Evolutionary conservation across 2,329 filamentous ascomycete genomes (phyloP).

Genomic region (Whalleya microplaca): DNA sequence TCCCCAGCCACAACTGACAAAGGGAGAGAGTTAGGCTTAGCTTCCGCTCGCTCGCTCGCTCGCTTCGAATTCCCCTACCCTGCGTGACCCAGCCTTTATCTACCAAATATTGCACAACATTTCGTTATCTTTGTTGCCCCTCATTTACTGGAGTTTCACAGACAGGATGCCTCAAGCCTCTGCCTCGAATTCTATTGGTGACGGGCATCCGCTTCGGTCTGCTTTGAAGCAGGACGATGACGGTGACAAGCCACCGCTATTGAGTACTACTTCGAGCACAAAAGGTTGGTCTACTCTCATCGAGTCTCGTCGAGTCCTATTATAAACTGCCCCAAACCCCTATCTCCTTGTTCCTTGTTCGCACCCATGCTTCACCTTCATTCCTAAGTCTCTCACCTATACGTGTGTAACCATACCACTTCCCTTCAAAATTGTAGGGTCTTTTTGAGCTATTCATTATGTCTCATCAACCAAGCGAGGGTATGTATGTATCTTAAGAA

Average conservation of each 20-base stretch:
- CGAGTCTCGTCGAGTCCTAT: background rate
- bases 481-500: too few relatives aligned
- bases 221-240: constrained; percentile 39
- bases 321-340: background rate
- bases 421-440: too few relatives aligned
- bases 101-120: too few relatives aligned
- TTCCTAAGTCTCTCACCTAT: background rate
- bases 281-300: constrained; percentile 34
- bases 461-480: too few relatives aligned
- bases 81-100: too few relatives aligned
- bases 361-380: background rate
- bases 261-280: constrained; percentile 21
- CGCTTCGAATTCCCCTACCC: background rate
- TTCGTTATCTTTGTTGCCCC: too few relatives aligned
- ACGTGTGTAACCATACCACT: too few relatives aligned
- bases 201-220: constrained; percentile 34
- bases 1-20: background rate
- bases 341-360: background rate
- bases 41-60: background rate
- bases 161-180: constrained; percentile 31
- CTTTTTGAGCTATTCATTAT: too few relatives aligned
- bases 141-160: background rate
- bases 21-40: too few relatives aligned
- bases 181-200: constrained; percentile 27
- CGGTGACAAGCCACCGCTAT: constrained; percentile 28